Evolutionary conservation across 1,139 yeast genomes (phyloP).

Genomic region (Yamadazyma buinensis): DNA sequence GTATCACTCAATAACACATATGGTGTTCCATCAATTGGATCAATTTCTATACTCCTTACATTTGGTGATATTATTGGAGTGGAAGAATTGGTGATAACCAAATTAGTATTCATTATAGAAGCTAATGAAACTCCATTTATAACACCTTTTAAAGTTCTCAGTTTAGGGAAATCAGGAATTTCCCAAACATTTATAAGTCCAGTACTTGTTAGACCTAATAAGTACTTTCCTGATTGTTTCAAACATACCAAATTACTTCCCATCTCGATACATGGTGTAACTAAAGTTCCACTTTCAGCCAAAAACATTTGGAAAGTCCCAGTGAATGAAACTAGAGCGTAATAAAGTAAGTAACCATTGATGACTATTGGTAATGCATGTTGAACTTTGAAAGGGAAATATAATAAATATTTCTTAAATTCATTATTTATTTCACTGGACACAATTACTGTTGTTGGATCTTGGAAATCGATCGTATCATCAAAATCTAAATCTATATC

Average conservation of each 20-base stretch:
- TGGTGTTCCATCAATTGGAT: conserved; percentile 36
- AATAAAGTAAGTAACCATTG: conserved; percentile 27
- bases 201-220: conserved; percentile 52
- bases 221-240: conserved; percentile 47
- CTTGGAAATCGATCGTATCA: conserved; percentile 40
- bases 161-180: conserved; percentile 18
- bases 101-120: conserved; percentile 39
- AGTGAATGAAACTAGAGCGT: conserved; percentile 67
- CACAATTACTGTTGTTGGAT: conserved; percentile 41
- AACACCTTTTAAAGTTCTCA: conserved; percentile 21
- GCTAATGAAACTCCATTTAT: conserved; percentile 48
- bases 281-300: conserved; percentile 52
- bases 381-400: conserved; percentile 41
- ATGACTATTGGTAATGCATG: conserved; percentile 35
- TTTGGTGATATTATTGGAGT: conserved; percentile 18
- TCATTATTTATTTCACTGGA: conserved; percentile 18
- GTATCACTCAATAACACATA: conserved; percentile 29
- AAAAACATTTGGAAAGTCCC: conserved; percentile 69
- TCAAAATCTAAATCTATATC: conserved; percentile 20
- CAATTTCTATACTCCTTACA: conserved; percentile 29
- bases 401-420: conserved; percentile 25
- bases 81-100: conserved; percentile 12
- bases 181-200: conserved; percentile 53
- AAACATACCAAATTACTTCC: conserved; percentile 54
- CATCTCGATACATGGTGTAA: conserved; percentile 52